A percentile compares a stretch with the other conserved stretches of the same genome.
Evolutionary conservation across 495 filamentous ascomycete genomes (phyloP).

Genomic region (Chaetomium cochliodes): DNA sequence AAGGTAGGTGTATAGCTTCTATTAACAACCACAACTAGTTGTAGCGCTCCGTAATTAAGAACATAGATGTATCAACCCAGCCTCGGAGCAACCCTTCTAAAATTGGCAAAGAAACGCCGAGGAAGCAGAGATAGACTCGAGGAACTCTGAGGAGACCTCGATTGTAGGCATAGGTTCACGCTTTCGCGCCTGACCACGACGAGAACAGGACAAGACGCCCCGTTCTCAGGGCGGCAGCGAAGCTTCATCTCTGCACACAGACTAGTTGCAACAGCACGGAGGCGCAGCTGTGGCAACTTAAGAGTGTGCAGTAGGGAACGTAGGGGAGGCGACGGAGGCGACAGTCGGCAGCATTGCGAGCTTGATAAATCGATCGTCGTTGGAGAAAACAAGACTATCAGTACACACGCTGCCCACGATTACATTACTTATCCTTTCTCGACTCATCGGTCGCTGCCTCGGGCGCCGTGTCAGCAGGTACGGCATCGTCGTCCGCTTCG

Average conservation of each 20-base stretch:
- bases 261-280: constrained; percentile 88
- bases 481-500: constrained; percentile 44
- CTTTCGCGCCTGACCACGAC: constrained; percentile 25
- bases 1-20: neutral
- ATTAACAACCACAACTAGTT: neutral
- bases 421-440: constrained; percentile 26
- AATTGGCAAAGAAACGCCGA: constrained; percentile 13
- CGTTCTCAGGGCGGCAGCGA: constrained; percentile 35
- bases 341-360: neutral
- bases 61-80: constrained; percentile 27
- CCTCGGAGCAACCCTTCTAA: constrained; percentile 22
- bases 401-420: neutral
- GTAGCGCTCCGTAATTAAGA: neutral
- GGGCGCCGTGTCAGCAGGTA: constrained; percentile 7
- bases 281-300: constrained; percentile 79
- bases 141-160: constrained; percentile 23
- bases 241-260: constrained; percentile 83
- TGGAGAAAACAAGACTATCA: constrained; percentile 4
- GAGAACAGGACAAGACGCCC: constrained; percentile 46
- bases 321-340: constrained; percentile 8
- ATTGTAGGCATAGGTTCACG: constrained; percentile 26
- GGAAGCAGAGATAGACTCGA: constrained; percentile 21
- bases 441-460: constrained; percentile 22
- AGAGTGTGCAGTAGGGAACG: constrained; percentile 66
- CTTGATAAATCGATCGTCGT: neutral